phyloP scores from a whole-genome alignment of 257 asterid species.

The Agastache rugosa region DNA sequence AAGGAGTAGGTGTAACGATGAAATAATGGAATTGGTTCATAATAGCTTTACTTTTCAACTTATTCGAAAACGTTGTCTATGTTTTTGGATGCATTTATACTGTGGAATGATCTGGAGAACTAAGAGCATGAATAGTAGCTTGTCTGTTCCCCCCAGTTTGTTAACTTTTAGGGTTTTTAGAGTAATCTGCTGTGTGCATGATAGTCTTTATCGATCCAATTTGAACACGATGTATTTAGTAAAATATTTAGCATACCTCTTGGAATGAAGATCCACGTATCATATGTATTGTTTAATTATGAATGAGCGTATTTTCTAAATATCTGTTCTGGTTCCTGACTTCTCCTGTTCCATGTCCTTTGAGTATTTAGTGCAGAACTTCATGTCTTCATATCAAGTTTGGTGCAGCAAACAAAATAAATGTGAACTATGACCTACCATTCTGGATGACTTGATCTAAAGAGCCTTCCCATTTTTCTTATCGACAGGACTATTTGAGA shows the following conservation, averaged over 20 bases:
- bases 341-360: background rate
- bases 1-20: background rate
- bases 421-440: slow-evolving; percentile 5
- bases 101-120: slow-evolving; percentile 17
- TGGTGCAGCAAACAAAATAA: background rate
- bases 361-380: background rate
- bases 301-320: background rate
- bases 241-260: too few relatives aligned
- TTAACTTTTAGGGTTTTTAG: slow-evolving; percentile 3
- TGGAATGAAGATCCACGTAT: background rate
- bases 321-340: background rate
- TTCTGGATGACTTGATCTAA: slow-evolving; percentile 15
- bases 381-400: slow-evolving; percentile 7
- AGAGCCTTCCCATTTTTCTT: slow-evolving; percentile 21
- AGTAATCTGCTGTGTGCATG: background rate
- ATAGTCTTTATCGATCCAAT: background rate
- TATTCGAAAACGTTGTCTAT: too few relatives aligned
- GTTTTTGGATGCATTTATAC: slow-evolving; percentile 10
- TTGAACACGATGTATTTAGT: background rate
- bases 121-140: slow-evolving; percentile 8
- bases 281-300: background rate
- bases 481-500: slow-evolving; percentile 69
- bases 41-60: slow-evolving; percentile 13
- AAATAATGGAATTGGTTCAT: slow-evolving; percentile 10
- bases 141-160: background rate